A percentile compares a stretch with the other conserved stretches of the same genome.
These are phyloP conservation scores for Rutstroemia sp. DNA, from an alignment of 2,329 filamentous ascomycete genomes.

Conservation along the genomic window DNA sequence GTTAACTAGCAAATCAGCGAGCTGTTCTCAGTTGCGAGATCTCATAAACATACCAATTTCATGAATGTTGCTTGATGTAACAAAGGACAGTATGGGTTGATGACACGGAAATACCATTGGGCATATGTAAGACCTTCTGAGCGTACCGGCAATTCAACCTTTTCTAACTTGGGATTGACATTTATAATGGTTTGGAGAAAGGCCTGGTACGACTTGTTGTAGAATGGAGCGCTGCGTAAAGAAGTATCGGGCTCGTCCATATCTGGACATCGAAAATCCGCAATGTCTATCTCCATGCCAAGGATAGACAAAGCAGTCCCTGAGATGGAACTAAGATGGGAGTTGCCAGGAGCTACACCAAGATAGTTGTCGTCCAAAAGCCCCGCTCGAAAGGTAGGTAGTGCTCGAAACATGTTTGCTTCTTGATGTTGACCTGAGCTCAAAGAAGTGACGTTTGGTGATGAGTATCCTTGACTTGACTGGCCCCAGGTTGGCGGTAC, in stretches of 20 bases:
- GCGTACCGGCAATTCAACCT: conserved; percentile 54
- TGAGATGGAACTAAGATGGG: conserved; percentile 64
- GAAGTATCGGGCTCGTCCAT: conserved; percentile 49
- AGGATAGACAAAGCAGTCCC: conserved; percentile 72
- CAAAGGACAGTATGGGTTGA: conserved; percentile 66
- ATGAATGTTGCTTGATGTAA: conserved; percentile 72
- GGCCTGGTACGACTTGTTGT: conserved; percentile 66
- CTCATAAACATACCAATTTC: conserved; percentile 45
- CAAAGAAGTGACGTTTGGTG: neutral
- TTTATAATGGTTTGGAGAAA: conserved; percentile 60
- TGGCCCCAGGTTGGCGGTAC: conserved; percentile 16
- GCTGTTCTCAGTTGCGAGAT: neutral
- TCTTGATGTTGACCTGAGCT: conserved; percentile 14
- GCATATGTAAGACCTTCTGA: conserved; percentile 61
- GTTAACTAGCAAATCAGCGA: conserved; percentile 39
- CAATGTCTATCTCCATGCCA: conserved; percentile 72
- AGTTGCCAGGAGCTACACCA: conserved; percentile 51
- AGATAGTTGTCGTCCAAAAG: conserved; percentile 56
- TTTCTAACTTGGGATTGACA: conserved; percentile 47
- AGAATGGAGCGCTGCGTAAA: conserved; percentile 40
- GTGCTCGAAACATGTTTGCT: conserved; percentile 18
- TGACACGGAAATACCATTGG: conserved; percentile 67
- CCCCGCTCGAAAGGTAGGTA: conserved; percentile 22
- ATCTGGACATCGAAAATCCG: conserved; percentile 61
- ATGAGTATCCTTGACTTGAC: conserved; percentile 9